Conservation (phyloP, 345 rosid species). For the Murraya paniculata region DNA sequence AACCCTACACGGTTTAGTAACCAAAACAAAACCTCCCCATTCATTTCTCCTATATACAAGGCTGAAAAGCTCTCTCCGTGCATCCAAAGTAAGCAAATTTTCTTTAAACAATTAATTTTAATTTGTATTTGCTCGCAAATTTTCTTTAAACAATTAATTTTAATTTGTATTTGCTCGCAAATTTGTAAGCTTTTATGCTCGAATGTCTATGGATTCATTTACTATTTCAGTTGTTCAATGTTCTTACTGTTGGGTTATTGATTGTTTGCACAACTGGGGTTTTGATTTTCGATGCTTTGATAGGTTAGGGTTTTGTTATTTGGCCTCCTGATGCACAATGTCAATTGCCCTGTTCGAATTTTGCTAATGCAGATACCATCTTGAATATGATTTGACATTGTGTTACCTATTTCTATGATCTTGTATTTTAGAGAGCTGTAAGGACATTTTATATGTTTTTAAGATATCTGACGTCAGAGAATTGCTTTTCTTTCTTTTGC, state of each 20-base stretch:
- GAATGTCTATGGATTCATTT: not conserved
- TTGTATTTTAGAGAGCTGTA: not conserved
- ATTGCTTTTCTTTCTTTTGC: not conserved
- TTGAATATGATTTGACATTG: not conserved
- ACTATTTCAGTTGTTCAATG: not conserved
- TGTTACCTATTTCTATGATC: not conserved
- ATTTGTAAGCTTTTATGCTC: not conserved
- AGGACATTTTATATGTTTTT: not conserved
- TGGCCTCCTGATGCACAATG: not conserved
- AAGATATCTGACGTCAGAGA: not conserved
- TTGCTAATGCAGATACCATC: not conserved
- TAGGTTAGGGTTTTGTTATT: not conserved
- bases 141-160: not conserved
- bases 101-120: too few relatives aligned
- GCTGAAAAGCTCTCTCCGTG: not conserved
- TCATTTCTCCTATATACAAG: not conserved
- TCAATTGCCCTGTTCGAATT: not conserved
- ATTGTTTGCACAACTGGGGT: not conserved
- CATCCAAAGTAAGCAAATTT: constrained; percentile 10
- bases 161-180: not conserved
- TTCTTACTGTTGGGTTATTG: not conserved
- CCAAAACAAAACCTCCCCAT: not conserved
- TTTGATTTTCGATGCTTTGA: not conserved
- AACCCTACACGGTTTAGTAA: not conserved
- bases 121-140: not conserved